Percentiles rank a stretch among this genome's conserved stretches.
Conservation (phyloP, 345 rosid species). For the Citrus reticulata region DNA sequence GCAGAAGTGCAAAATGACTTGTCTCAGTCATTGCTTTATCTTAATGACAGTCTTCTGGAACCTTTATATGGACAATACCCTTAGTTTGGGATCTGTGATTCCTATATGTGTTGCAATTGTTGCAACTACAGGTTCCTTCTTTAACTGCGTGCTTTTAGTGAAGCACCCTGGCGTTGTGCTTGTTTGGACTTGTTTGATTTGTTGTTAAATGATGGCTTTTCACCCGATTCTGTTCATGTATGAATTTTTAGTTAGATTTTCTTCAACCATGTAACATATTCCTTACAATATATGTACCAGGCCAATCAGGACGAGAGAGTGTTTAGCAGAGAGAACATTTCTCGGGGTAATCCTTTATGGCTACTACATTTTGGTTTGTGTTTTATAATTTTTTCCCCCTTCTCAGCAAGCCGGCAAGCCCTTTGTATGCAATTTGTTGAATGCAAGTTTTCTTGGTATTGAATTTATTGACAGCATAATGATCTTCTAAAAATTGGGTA, state of each 20-base stretch:
- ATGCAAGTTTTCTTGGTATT: neutral
- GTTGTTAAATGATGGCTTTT: neutral
- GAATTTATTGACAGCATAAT: neutral
- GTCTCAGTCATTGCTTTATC: neutral
- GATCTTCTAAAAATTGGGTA: neutral
- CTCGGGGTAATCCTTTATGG: slow-evolving; percentile 41
- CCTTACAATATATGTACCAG: slow-evolving; percentile 27
- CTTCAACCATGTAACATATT: slow-evolving; percentile 6
- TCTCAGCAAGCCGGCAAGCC: neutral
- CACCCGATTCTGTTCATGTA: neutral
- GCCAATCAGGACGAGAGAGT: slow-evolving; percentile 29
- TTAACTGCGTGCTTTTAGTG: neutral
- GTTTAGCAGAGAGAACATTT: slow-evolving; percentile 26
- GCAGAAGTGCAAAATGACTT: neutral
- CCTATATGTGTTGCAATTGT: neutral
- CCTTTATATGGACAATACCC: neutral
- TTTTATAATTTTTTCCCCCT: slow-evolving; percentile 5
- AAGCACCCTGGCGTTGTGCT: neutral
- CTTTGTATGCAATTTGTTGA: neutral
- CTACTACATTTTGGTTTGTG: slow-evolving; percentile 7
- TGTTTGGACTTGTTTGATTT: slow-evolving; percentile 2
- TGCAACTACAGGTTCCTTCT: neutral
- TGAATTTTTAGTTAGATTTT: slow-evolving; percentile 1
- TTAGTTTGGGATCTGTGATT: neutral
- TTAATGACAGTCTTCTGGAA: neutral